Conservation (phyloP, 1,139 yeast genomes). For the Barnettozyma hawaiiensis region DNA sequence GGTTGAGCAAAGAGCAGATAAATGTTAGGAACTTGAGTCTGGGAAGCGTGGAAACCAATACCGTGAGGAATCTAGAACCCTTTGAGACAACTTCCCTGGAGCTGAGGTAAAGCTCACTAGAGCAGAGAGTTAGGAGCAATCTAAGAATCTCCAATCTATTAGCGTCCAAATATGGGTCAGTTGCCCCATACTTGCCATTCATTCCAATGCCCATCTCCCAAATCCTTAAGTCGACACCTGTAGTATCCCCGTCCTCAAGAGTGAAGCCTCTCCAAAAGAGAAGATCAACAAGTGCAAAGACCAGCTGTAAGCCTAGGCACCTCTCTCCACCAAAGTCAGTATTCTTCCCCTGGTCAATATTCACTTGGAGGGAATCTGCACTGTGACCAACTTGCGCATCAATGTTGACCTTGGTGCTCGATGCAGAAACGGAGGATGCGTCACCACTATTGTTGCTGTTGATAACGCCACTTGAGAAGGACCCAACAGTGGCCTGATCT, state of each 20-base stretch:
- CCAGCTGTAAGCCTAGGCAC: conserved; percentile 47
- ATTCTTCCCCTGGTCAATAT: conserved; percentile 21
- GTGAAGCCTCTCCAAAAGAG: conserved; percentile 63
- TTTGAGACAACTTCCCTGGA: conserved; percentile 39
- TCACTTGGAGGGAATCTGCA: conserved; percentile 22
- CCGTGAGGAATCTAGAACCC: conserved; percentile 57
- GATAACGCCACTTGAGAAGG: conserved; percentile 25
- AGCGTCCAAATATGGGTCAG: conserved; percentile 50
- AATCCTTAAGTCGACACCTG: conserved; percentile 32
- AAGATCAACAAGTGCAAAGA: conserved; percentile 43
- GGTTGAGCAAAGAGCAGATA: conserved; percentile 65
- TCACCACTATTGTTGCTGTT: conserved; percentile 27
- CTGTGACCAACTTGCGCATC: conserved; percentile 21
- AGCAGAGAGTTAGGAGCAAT: conserved; percentile 55
- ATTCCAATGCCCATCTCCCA: conserved; percentile 82
- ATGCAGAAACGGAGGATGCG: conserved; percentile 18
- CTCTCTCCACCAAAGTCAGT: too few relatives aligned
- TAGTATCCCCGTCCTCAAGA: conserved; percentile 15
- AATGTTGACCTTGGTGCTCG: conserved; percentile 24
- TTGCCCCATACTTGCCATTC: conserved; percentile 36
- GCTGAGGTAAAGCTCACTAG: conserved; percentile 52
- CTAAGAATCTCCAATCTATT: conserved; percentile 65
- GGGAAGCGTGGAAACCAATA: conserved; percentile 49
- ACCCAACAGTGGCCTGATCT: conserved; percentile 33
- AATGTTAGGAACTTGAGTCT: conserved; percentile 46